These are phyloP conservation scores for Alliaria petiolata DNA, from an alignment of 345 rosid genomes.

Conservation along the genomic window DNA sequence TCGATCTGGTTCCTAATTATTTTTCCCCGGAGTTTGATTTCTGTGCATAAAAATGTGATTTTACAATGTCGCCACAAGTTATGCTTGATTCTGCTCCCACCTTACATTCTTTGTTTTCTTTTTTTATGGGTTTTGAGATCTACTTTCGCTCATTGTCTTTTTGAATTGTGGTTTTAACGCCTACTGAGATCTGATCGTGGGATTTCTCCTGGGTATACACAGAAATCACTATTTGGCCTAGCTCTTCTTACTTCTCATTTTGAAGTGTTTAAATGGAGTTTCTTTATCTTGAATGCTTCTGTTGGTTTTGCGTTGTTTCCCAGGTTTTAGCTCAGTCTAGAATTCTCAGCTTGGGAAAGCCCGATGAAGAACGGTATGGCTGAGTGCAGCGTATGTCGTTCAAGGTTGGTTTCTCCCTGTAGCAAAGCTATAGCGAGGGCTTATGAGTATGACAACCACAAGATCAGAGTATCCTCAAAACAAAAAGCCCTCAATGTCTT, in stretches of 20 bases:
- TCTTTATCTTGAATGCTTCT: background rate
- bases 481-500: constrained; percentile 62
- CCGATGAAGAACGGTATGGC: constrained; percentile 70
- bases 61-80: background rate
- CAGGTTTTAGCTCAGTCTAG: constrained; percentile 16
- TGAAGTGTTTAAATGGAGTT: background rate
- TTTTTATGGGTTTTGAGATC: constrained; percentile 5
- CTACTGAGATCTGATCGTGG: constrained; percentile 16
- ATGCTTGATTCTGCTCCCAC: constrained; percentile 1
- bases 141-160: background rate
- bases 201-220: too few species aligned
- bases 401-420: constrained; percentile 68
- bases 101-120: background rate
- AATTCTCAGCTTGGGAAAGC: constrained; percentile 18
- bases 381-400: constrained; percentile 87
- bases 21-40: background rate
- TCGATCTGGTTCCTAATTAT: background rate
- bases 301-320: background rate
- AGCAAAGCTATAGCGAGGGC: constrained; percentile 64
- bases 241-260: background rate
- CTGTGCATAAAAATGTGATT: background rate
- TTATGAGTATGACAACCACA: constrained; percentile 75
- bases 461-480: constrained; percentile 65
- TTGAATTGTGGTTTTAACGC: constrained; percentile 1
- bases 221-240: too few species aligned